Conservation (phyloP, 306 rosid genomes). For the Dryas drummondii region DNA sequence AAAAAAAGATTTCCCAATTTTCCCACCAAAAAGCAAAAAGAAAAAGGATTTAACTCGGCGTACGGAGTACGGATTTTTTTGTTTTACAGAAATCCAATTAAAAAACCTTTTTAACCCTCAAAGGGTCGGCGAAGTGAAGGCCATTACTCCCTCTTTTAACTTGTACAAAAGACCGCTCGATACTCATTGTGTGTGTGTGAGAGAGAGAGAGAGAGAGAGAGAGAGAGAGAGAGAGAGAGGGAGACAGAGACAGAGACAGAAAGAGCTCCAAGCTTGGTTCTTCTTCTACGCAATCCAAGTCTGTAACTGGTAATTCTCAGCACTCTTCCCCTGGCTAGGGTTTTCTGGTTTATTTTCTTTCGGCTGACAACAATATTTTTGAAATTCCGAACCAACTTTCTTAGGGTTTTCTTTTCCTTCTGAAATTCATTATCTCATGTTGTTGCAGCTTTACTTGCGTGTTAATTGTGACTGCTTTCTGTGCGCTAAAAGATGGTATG, state of each 20-base stretch:
- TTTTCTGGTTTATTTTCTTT: neutral
- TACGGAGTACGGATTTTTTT: too few relatives aligned
- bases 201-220: too few relatives aligned
- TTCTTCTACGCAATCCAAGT: neutral
- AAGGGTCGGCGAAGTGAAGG: neutral
- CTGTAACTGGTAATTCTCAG: neutral
- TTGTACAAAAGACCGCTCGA: conserved; percentile 1
- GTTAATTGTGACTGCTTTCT: neutral
- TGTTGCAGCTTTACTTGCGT: conserved; percentile 17
- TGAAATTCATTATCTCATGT: neutral
- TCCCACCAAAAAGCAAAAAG: too few relatives aligned
- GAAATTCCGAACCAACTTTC: neutral
- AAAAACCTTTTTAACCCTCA: neutral
- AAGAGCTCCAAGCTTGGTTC: neutral
- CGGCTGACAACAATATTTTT: neutral
- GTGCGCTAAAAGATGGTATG: conserved; percentile 26
- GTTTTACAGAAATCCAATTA: too few relatives aligned
- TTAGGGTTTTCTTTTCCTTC: neutral
- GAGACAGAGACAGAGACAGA: too few relatives aligned
- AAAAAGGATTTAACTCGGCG: too few relatives aligned
- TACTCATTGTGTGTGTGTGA: too few relatives aligned
- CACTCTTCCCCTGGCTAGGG: conserved; percentile 7
- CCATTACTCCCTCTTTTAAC: neutral
- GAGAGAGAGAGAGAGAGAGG: neutral
- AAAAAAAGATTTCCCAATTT: too few relatives aligned